Evolutionary conservation across 1,139 yeast species (phyloP).

Genomic region (Magnusiomyces suaveolens): DNA sequence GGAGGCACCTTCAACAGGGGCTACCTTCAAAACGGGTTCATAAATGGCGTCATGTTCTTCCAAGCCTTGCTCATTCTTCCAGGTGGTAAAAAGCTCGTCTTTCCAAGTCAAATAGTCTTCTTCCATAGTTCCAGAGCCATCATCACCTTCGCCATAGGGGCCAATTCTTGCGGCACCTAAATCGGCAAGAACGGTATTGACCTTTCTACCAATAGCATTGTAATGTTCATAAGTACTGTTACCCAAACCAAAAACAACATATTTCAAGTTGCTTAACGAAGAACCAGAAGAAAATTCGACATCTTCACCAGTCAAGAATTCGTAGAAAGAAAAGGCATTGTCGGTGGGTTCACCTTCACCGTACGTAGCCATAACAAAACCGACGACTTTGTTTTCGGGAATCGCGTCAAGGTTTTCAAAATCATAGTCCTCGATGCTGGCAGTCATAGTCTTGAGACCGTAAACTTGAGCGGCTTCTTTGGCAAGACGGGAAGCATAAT

Average conservation of each 20-base stretch:
- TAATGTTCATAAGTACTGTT: constrained; percentile 87
- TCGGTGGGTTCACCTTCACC: constrained; percentile 99
- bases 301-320: constrained; percentile 30
- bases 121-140: constrained; percentile 88
- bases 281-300: constrained; percentile 35
- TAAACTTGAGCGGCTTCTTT: constrained; percentile 79
- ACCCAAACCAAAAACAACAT: constrained; percentile 80
- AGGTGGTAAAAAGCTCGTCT: constrained; percentile 57
- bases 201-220: constrained; percentile 69
- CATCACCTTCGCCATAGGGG: constrained; percentile 82
- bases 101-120: constrained; percentile 94
- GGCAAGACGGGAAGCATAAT: constrained; percentile 81
- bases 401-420: constrained; percentile 62
- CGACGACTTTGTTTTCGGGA: constrained; percentile 46
- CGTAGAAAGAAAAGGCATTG: constrained; percentile 65
- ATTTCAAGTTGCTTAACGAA: constrained; percentile 54
- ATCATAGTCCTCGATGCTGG: constrained; percentile 82
- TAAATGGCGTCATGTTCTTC: constrained; percentile 70
- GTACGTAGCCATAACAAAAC: constrained; percentile 81
- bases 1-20: constrained; percentile 28
- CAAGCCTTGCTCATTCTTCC: constrained; percentile 55
- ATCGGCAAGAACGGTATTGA: constrained; percentile 41
- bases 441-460: constrained; percentile 75
- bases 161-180: constrained; percentile 71
- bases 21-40: constrained; percentile 58